Evolutionary conservation across 768 basidiomycete species (phyloP), one percentile per base, ranked within the genome.

Genomic region (Dioszegia hungarica): DNA sequence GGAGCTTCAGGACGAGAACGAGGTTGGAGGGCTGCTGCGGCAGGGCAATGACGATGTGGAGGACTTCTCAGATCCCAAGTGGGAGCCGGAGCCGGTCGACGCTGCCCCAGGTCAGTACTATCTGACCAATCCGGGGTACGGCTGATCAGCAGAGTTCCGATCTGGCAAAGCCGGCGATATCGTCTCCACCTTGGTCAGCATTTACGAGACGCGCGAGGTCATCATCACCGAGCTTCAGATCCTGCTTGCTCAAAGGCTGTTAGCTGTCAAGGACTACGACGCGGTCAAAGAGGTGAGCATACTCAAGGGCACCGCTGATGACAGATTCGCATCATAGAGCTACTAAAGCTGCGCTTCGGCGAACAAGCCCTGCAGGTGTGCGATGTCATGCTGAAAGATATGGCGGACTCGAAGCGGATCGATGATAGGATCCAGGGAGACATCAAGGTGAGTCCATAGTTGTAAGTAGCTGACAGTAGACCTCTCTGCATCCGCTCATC

Each of bases 311-410:
- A 11, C n/a, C 19, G 44, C 56, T 59, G 34, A 36, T 38, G 28
- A 10, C 66, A 98, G 91, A 85, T 93, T 19, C 82, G 87, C 22
- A 95, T 90, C 67, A 85, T 98, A 58, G 93, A 95, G 75, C 89
- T 93, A 39, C 78, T 99, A 59, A 98, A 98, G 79, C 83, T 93
- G 54, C 86, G 95, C 2, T 99, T 99, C 67, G 95, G 95, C 20
- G 95, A 98, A 67, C 81, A 85, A 0, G 85, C 91, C 2, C 77
- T 99, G 54, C 91, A 95, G 73, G 88, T 91, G 5, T 97, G 93
- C 79, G 94, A 98, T 72, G 92, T 99, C 53, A 98, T 99, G 95
- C 79, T 98, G 70, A 89, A 86, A 70, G 95, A 99, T 74, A 88
- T 98, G 85, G 87, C 90, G 2, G 92, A 98, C 75, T 95, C 94